These are phyloP conservation scores for Saccharomycopsis malanga DNA, from an alignment of 805 yeast genomes.

Conservation along the genomic window DNA sequence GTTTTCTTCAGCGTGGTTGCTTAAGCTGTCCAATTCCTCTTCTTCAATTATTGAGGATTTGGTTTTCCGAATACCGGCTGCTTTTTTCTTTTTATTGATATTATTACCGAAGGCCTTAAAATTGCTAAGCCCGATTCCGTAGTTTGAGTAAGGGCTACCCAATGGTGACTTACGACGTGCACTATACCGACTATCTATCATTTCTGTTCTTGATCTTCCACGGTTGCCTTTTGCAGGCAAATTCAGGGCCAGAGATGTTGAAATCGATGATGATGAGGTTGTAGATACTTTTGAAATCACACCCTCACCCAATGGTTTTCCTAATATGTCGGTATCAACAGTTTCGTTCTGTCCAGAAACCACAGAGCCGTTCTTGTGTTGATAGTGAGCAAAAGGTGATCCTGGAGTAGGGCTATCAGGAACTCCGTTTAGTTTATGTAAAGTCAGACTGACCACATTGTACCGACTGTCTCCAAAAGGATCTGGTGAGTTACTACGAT, in stretches of 20 bases:
- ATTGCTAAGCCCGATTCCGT: not conserved
- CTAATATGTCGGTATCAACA: too few species aligned
- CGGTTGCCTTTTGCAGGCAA: not conserved
- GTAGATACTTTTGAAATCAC: slow-evolving; percentile 3
- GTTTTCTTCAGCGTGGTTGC: not conserved
- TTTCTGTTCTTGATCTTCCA: slow-evolving; percentile 6
- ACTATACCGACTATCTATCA: slow-evolving; percentile 2
- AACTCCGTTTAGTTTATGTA: slow-evolving; percentile 2
- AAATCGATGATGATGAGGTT: not conserved
- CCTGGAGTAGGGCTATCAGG: not conserved
- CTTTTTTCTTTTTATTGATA: slow-evolving; percentile 1
- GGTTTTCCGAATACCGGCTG: not conserved
- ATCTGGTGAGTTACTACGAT: slow-evolving; percentile 17
- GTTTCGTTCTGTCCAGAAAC: too few species aligned
- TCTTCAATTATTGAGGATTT: slow-evolving; percentile 3
- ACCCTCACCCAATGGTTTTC: too few species aligned
- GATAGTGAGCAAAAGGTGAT: not conserved
- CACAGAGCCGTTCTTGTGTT: too few species aligned
- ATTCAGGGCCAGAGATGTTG: not conserved
- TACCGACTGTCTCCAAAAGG: slow-evolving; percentile 8
- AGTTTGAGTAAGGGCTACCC: slow-evolving; percentile 18
- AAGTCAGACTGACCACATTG: slow-evolving; percentile 5
- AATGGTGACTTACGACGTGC: slow-evolving; percentile 18
- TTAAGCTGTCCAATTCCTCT: not conserved
- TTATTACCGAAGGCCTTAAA: slow-evolving; percentile 4